phyloP scores from a whole-genome alignment of 352 stramenopile genomes.

The Aphanomyces invadans region DNA sequence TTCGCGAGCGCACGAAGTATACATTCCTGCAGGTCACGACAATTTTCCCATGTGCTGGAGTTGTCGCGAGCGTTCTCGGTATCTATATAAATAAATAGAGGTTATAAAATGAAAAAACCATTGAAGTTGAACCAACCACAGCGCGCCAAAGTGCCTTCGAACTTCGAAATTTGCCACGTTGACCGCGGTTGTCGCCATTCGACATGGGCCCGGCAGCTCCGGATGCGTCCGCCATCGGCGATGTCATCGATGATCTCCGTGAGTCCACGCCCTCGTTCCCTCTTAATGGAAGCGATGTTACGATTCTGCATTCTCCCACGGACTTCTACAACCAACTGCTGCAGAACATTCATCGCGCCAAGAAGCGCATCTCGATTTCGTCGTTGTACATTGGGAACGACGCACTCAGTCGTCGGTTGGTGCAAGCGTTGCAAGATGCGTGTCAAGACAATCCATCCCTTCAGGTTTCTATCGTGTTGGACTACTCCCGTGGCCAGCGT shows the following conservation, averaged over 20 bases:
- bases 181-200: background rate
- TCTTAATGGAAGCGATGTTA: conserved; percentile 41
- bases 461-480: conserved; percentile 55
- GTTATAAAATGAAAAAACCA: background rate
- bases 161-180: background rate
- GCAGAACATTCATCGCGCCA: conserved; percentile 43
- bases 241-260: conserved; percentile 17
- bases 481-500: conserved; percentile 63
- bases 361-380: conserved; percentile 47
- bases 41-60: too few relatives aligned
- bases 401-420: conserved; percentile 39
- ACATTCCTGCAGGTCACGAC: too few relatives aligned
- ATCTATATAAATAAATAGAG: too few relatives aligned
- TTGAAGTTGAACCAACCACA: background rate
- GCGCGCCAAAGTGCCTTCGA: background rate
- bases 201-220: background rate
- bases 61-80: background rate
- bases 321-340: conserved; percentile 59
- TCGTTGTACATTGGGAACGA: conserved; percentile 69
- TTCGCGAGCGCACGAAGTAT: too few relatives aligned
- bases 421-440: conserved; percentile 35
- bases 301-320: conserved; percentile 41
- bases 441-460: conserved; percentile 37
- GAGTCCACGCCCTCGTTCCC: conserved; percentile 36
- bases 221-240: background rate